phyloP scores from a whole-genome alignment of 129 eudicot genomes.

The Lonicera japonica region DNA sequence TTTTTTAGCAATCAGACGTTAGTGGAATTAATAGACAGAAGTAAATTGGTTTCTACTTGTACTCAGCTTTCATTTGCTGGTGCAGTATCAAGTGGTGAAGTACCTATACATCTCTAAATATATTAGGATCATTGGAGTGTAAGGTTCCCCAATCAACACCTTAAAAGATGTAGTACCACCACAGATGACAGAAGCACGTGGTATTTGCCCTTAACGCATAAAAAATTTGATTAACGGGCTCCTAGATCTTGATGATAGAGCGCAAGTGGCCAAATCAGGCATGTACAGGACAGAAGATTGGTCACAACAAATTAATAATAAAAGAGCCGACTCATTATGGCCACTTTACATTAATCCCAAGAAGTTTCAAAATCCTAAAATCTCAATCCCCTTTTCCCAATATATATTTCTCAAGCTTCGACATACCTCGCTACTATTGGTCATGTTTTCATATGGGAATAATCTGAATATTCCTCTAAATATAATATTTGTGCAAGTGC shows the following conservation, averaged over 20 bases:
- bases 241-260: neutral
- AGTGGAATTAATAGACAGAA: no score
- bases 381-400: neutral
- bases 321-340: no score
- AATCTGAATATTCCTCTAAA: neutral
- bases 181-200: neutral
- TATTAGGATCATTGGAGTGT: neutral
- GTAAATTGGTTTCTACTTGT: no score
- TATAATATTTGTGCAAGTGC: neutral
- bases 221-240: neutral
- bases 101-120: neutral
- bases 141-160: neutral
- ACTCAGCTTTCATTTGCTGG: neutral
- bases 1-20: no score
- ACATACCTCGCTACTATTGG: neutral
- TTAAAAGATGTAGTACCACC: neutral
- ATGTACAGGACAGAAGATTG: conserved; percentile 10
- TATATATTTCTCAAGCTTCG: neutral
- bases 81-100: conserved; percentile 1
- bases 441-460: neutral
- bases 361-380: no score
- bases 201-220: neutral
- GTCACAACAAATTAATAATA: neutral
- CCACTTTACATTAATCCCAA: no score
- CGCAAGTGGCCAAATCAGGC: conserved; percentile 13